A percentile compares a stretch with the other conserved stretches of the same genome.
Conservation (phyloP, 352 stramenopile species). For the Globisporangium polare region DNA sequence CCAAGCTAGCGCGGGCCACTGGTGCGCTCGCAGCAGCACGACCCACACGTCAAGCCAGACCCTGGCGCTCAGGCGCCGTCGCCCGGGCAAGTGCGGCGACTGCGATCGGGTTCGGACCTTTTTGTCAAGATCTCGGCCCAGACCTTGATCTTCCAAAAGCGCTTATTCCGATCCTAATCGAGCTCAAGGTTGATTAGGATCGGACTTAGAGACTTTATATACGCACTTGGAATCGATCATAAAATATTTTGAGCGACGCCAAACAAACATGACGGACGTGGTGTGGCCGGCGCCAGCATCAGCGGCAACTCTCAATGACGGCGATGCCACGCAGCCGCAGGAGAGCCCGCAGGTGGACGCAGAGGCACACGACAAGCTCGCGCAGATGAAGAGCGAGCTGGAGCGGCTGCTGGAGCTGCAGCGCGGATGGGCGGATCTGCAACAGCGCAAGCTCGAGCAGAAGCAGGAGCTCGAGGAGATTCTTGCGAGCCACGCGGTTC, state of each 20-base stretch:
- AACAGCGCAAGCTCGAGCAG: slow-evolving; percentile 22
- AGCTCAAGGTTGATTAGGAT: too few species aligned
- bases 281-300: background rate
- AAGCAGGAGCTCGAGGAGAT: slow-evolving; percentile 11
- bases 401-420: slow-evolving; percentile 18
- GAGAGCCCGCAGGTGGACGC: background rate
- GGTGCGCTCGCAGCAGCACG: too few species aligned
- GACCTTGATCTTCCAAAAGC: too few species aligned
- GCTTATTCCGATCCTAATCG: too few species aligned
- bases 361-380: background rate
- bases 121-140: too few species aligned
- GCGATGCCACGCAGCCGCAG: background rate
- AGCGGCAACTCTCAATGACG: background rate
- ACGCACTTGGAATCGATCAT: background rate
- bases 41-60: too few species aligned
- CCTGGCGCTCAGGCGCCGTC: too few species aligned
- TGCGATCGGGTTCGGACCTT: too few species aligned
- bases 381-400: slow-evolving; percentile 16
- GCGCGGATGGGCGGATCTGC: slow-evolving; percentile 23
- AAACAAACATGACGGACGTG: slow-evolving; percentile 7
- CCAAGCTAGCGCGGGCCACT: too few species aligned
- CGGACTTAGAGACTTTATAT: too few species aligned
- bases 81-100: too few species aligned
- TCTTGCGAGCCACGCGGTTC: background rate
- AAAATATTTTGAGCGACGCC: background rate